Evolutionary conservation across 495 filamentous ascomycete species (phyloP), one percentile per base, ranked within the genome.

Genomic region (Tetracladium setigerum): DNA sequence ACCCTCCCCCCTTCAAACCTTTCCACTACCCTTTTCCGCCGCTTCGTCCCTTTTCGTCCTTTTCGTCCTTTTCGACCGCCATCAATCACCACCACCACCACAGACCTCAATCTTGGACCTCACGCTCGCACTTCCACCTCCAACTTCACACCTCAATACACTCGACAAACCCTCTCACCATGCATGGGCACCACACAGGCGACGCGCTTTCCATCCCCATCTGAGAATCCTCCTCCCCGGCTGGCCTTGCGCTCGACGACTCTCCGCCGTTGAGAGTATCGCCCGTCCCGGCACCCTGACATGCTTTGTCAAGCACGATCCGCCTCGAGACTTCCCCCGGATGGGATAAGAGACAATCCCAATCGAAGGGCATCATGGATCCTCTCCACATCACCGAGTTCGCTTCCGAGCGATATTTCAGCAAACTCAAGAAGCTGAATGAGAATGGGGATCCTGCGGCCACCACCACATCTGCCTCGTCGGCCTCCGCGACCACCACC

Each of bases 381-480:
- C 73, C 67, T 56, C 59, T 68, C 46, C 75, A 78, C 44, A 62
- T 74, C 36, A 75, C 72, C 38, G 75, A 79, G 51, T 79, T 79
- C 65, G 75, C 73, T 41, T 79, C 75, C 38, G 64, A 68, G 57
- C 71, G 70, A 52, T 79, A 72, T 49, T 66, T 75, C 42, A 64
- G 68, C 14, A 79, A 79, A 57, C 57, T 77, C 49, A 54, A 40
- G 38, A 49, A 49, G 34, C 32, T 61, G 10, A 51, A 52, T 47
- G 41, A 48, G 35, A 47, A 47, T 37, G 35, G 49, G 19, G 56
- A 59, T 34, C 35, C 40, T 49, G 41, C 41, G 18, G 24, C 43
- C 9, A 14, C 38, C 18, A 11, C 37, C 15, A 43, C 42, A 38
- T 35, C 55, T 24, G 34, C 56, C 5, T 41, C 10, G n/a, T 13